Conservation (phyloP, 176 grass and related monocot species). For the Saccharum officinarum region DNA sequence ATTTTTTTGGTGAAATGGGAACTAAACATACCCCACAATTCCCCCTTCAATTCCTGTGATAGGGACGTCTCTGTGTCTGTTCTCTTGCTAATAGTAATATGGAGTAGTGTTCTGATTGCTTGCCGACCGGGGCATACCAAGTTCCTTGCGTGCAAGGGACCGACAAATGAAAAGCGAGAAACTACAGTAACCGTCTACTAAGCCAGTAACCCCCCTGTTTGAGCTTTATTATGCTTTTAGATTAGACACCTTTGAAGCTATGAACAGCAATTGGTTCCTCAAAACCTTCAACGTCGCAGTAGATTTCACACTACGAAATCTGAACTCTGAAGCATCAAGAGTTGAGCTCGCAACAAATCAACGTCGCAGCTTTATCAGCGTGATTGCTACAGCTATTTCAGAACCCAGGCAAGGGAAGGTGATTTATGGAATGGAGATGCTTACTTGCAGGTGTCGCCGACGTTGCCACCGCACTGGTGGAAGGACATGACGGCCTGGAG, state of each 20-base stretch:
- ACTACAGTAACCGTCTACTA: not conserved
- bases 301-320: not conserved
- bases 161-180: not conserved
- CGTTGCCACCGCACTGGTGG: conserved; percentile 95
- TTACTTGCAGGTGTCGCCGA: conserved; percentile 97
- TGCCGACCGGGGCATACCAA: not conserved
- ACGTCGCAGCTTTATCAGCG: not conserved
- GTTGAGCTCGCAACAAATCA: not conserved
- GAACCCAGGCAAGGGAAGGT: not conserved
- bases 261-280: not conserved
- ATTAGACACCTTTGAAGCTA: not conserved
- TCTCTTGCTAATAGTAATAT: not conserved
- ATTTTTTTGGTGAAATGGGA: too few relatives aligned
- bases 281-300: not conserved
- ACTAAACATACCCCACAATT: not conserved
- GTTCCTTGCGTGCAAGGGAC: conserved; percentile 40
- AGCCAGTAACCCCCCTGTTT: not conserved
- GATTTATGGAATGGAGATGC: not conserved
- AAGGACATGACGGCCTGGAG: conserved; percentile 98
- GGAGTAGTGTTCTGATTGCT: not conserved
- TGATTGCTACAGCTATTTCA: not conserved
- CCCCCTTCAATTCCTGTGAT: not conserved
- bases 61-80: not conserved
- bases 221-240: not conserved
- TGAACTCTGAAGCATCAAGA: not conserved